Evolutionary conservation across 2,329 filamentous ascomycete species (phyloP), one percentile per base, ranked within the genome.

Genomic region (Aspergillus phoenicis): DNA sequence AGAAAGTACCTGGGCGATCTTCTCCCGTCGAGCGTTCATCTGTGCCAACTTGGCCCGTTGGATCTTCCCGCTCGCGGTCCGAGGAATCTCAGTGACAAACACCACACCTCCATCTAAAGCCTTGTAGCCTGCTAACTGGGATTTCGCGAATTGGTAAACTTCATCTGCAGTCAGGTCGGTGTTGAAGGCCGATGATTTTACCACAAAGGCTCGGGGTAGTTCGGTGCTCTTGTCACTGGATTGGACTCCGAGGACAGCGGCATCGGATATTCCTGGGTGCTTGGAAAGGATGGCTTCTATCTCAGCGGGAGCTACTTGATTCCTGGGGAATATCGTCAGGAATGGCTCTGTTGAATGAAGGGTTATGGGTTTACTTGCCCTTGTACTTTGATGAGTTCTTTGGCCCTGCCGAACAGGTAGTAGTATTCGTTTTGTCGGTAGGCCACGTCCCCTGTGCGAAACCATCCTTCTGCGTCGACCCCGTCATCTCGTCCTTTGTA

Each of bases 1-100:
- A 26, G 26, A 28, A 26, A 56, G 53, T 4, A 56, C 15, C 53
- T 56, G 41, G n/a, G 61, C 57, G 5, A 68, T 33, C 49, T 66
- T 60, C n/a, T 69, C 66, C 20, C 67, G 58, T 41, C 66, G 64
- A n/a, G 58, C 47, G 41, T 68, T 67, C 65, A 69, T 64, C 55
- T 64, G 65, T 10, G 56, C 52, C 49, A 72, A 60, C 51, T 64
- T 69, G 52, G 62, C 66, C 6, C 73, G 62, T 39, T 74, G 67
- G 30, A 81, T 78, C 70, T 81, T 81, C 11, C 80, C 80, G 55
- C 75, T 78, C 2, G 76, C 68, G 3, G 75, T 76, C 36, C 77
- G 75, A 15, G 79, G 79, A 13, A 82, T 77, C 13, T 71, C 62
- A 8, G 77, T 71, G 7, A 81, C 72, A 59, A 81, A 81, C 13